Evolutionary conservation across 2,329 filamentous ascomycete genomes (phyloP), one percentile per base, ranked within the genome.

Genomic region (Ceratocystis harringtonii): DNA sequence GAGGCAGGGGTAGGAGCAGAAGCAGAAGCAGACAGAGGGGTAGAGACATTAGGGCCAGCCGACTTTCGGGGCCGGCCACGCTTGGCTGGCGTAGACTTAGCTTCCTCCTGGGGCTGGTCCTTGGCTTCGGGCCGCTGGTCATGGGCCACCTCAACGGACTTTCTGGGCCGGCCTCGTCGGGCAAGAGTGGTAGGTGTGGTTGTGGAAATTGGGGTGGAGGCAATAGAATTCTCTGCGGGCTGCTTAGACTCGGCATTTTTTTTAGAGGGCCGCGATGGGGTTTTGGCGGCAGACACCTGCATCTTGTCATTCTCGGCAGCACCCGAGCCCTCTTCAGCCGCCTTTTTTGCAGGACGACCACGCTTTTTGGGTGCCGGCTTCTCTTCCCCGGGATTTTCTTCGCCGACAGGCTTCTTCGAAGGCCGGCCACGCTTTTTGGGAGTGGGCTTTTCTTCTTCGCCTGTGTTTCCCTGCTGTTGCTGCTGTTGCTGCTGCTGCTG

Each of bases 101-200:
- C 44, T 30, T 71, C 68, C 36, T 70, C 69, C 3, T 45, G 19
- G 7, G 43, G 25, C 43, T 62, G 36, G 2, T 28, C 61, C 15
- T 44, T 30, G 19, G 32, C 52, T 55, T 58, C 57, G 50, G 41
- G 30, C n/a, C 68, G 62, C 62, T 70, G 69, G 3, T 70, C 61
- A 68, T 72, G 71, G 52, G 69, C 44, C 8, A 19, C n/a, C 57
- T 67, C 62, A 2, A 57, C 62, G 12, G 55, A 63, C 61, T 73
- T 72, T 70, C 74, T 76, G 25, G 63, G 63, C 36, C 63, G 55
- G 19, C 63, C 63, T 61, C 63, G 58, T 69, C 74, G 76, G 28
- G 74, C 69, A 64, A 73, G 70, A 5, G 73, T 71, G 66, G 75
- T 70, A 12, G 8, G 73, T 71, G 19, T 41, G 36, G 10, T 41